phyloP scores from a whole-genome alignment of 129 eudicot species.

The Daucus carota region DNA sequence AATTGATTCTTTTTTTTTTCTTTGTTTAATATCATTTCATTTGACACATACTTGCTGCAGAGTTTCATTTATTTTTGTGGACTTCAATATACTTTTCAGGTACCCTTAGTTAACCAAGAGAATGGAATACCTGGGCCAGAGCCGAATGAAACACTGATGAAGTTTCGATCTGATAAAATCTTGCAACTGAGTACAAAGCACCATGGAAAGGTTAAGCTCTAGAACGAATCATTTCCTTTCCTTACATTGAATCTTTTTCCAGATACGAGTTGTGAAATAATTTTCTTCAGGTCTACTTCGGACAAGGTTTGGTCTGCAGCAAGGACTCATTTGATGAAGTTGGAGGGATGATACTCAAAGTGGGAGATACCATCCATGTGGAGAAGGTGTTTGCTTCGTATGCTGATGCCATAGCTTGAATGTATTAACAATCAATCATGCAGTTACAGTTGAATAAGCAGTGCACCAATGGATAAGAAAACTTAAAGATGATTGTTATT shows the following conservation, averaged over 20 bases:
- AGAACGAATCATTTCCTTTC: neutral
- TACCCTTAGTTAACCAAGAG: conserved; percentile 29
- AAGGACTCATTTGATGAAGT: conserved; percentile 29
- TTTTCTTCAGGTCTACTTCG: conserved; percentile 32
- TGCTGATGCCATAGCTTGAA: conserved; percentile 3
- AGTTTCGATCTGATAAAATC: conserved; percentile 26
- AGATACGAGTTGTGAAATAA: neutral
- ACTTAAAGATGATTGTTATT: neutral
- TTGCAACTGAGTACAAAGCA: neutral
- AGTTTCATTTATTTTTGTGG: neutral
- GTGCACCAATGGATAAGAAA: neutral
- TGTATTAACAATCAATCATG: neutral
- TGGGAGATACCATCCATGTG: conserved; percentile 20
- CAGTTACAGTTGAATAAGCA: neutral
- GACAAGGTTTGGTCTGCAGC: conserved; percentile 40
- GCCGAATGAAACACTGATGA: conserved; percentile 21
- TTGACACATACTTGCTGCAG: neutral
- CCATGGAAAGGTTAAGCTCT: neutral
- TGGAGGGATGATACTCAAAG: conserved; percentile 29
- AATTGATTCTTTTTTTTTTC: no score
- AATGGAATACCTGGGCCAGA: conserved; percentile 22
- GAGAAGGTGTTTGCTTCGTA: conserved; percentile 3
- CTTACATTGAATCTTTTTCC: neutral
- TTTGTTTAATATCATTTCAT: neutral
- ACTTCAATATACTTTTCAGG: conserved; percentile 9